Evolutionary conservation across 1,139 yeast genomes (phyloP), one percentile per base, ranked within the genome.

Genomic region (Magnusiomyces suaveolens): DNA sequence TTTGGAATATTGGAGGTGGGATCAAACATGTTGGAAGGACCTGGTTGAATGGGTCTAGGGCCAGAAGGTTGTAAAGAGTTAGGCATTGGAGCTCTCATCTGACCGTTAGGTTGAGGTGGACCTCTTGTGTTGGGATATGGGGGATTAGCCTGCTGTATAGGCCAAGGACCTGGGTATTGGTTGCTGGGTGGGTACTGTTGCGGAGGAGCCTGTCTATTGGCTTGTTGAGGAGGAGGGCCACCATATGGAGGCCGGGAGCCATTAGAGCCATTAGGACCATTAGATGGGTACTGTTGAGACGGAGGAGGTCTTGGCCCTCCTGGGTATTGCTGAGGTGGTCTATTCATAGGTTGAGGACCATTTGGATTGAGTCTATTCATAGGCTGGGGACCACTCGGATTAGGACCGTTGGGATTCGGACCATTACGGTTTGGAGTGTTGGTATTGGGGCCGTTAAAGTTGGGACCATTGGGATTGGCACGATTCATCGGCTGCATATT

Each of bases 401-500:
- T 29, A 29, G 12, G 12, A 29, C 33, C 33, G 33, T 29, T 29
- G 33, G n/a, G n/a, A n/a, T n/a, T n/a, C n/a, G n/a, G n/a, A n/a
- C n/a, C n/a, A n/a, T n/a, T n/a, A n/a, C n/a, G n/a, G n/a, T n/a
- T n/a, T n/a, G 86, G 24, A 84, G 88, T 1, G 79, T 82, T 60
- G 85, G 94, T 0, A 83, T 86, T 48, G 79, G 3, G 3, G 46
- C 18, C 20, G 16, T n/a, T n/a, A n/a, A n/a, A n/a, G n/a, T n/a
- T n/a, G n/a, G n/a, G n/a, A n/a, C n/a, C n/a, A n/a, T n/a, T n/a
- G n/a, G n/a, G n/a, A n/a, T n/a, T n/a, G n/a, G n/a, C n/a, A n/a
- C n/a, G n/a, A n/a, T n/a, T n/a, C n/a, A n/a, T n/a, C n/a, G n/a
- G n/a, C n/a, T n/a, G n/a, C n/a, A n/a, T n/a, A n/a, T n/a, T n/a